Base-by-base conservation (phyloP, 2,329 filamentous ascomycete species). In the Diaporthe caulivora region DNA sequence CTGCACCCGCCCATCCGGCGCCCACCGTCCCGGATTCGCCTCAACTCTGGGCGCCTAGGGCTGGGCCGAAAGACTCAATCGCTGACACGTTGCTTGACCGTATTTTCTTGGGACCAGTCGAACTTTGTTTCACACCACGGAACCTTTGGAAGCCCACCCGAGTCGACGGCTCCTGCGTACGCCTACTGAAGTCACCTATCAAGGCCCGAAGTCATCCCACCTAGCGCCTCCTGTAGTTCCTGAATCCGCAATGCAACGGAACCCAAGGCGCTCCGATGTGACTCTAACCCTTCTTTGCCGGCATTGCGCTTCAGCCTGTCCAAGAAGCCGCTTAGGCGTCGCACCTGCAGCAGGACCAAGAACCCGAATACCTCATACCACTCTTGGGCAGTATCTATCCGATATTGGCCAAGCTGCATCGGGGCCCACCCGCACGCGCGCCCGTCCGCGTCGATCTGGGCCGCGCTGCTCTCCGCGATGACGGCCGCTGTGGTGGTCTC, bases 261-360 rank as follows among this genome's bases (percentile, higher is more conserved):
- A 4, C 31, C 62, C 29, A 67, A 15, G 13, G 44, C 47, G n/a
- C 62, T 53, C 18, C 47, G 62, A 31, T 67, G 62, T 10, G 62
- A 67, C 4, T 67, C 62, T 29, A 51, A 29, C n/a, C 62, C 62
- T 2, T 67, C 47, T 15, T 47, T 53, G 4, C 31, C 62, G 4
- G 62, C 31, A 26, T 29, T 51, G 21, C 62, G 15, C 31, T 31
- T 40, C 21, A 67, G 47, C 10, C 62, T 40, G 5, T 29, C 47
- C 62, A 67, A n/a, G 62, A 53, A 40, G 62, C 47, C 21, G 62
- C 62, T 67, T 21, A 67, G 62, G 24, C 62, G 62, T 53, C 62
- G 44, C 47, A 67, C 62, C 47, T 67, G 62, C 15, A 67, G 31
- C 15, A 67, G 62, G n/a, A 67, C 31, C 21, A 67, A 17, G 47